Base-by-base conservation (phyloP, 345 rosid species). In the Microcos paniculata region DNA sequence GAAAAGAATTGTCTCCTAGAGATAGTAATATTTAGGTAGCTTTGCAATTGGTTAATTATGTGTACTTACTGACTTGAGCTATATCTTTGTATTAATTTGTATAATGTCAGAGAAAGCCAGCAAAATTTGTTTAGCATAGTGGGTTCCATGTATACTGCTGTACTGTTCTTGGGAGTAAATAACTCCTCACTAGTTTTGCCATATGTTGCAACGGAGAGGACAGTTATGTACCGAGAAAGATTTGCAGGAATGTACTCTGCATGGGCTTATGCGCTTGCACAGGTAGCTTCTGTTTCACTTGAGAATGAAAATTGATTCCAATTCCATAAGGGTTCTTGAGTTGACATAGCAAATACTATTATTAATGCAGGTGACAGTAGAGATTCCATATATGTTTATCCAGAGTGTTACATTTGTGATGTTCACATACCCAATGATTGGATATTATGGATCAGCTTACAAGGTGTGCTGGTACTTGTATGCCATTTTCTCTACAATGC, bases 241-340 rank as follows among this genome's bases (percentile, higher is more conserved):
- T 92, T 89, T 80, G 96, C 96, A 0, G 97, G 96, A 56, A 94
- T 88, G 97, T 90, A 92, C 86, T 88, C 97, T 46, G 77, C 93
- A 0, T 86, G 88, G 85, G 84, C 92, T n/a, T 90, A 80, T 75
- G 87, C 97, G 9, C 73, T 87, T 65, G 94, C 93, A 40, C 97
- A 89, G 86, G 95, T 86, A 68, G 18, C 18, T 11, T 7, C 70
- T 59, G 16, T 63, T 21, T 3, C 16, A 33, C 6, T 57, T 57
- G 8, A 5, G 23, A 57, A 21, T 57, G 3, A 16, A n/a, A 56
- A 3, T 9, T 6, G 26, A 10, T 56, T 24, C 61, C 14, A 14
- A 16, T 57, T 53, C 26, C 26, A 1, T 49, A n/a, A n/a, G n/a
- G n/a, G n/a, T n/a, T n/a, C n/a, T n/a, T n/a, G n/a, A n/a, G n/a